phyloP scores from a whole-genome alignment of 805 yeast species.

The Blastobotrys americana region DNA sequence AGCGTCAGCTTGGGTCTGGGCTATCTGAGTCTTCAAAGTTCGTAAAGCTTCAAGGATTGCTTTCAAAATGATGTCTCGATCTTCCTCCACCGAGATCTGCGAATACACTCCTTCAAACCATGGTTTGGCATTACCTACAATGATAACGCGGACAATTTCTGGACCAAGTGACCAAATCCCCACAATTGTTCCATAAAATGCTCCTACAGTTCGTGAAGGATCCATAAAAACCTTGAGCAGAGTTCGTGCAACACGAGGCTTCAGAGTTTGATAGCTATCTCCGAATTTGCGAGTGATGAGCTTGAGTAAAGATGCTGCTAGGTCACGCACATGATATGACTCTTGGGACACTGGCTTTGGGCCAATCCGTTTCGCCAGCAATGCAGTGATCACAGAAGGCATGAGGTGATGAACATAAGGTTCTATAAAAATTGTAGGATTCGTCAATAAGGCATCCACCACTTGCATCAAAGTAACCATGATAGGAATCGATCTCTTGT shows the following conservation, averaged over 20 bases:
- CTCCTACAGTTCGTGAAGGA: slow-evolving; percentile 73
- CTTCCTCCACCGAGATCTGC: slow-evolving; percentile 30
- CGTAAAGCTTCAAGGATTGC: slow-evolving; percentile 50
- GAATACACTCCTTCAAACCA: slow-evolving; percentile 46
- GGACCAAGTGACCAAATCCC: slow-evolving; percentile 80
- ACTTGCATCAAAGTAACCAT: slow-evolving; percentile 83
- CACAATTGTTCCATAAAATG: slow-evolving; percentile 84
- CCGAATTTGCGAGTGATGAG: slow-evolving; percentile 77
- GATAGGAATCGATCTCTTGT: slow-evolving; percentile 54
- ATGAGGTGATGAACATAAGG: slow-evolving; percentile 94
- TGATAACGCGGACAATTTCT: slow-evolving; percentile 77
- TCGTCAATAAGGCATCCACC: slow-evolving; percentile 73
- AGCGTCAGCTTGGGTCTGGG: slow-evolving; percentile 30
- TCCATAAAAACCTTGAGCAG: slow-evolving; percentile 85
- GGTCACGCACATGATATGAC: slow-evolving; percentile 66
- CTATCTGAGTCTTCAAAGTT: slow-evolving; percentile 32
- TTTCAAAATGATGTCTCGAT: slow-evolving; percentile 42
- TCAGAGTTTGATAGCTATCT: slow-evolving; percentile 76
- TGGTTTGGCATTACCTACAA: slow-evolving; percentile 74
- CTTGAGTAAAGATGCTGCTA: slow-evolving; percentile 75
- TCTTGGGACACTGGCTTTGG: slow-evolving; percentile 31
- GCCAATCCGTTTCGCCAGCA: slow-evolving; percentile 87
- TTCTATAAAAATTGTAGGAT: slow-evolving; percentile 79
- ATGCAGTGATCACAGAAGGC: slow-evolving; percentile 90
- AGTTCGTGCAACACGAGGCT: slow-evolving; percentile 91